Evolutionary conservation across 176 grass and related monocot species (phyloP).

Genomic region (Musa itinerans): DNA sequence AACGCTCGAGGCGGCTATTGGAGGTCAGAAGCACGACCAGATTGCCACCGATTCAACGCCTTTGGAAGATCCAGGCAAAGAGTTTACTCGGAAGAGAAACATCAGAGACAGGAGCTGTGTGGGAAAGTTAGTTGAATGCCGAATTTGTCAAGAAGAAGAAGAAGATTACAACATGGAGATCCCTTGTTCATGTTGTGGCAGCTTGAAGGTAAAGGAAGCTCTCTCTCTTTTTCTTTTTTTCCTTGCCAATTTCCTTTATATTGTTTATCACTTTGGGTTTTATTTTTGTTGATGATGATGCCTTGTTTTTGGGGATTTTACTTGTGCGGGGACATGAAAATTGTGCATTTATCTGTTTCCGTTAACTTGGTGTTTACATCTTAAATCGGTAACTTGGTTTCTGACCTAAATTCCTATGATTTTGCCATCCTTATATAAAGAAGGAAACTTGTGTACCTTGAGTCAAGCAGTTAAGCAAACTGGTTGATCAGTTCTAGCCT

Average conservation of each 20-base stretch:
- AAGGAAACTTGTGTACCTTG: no score
- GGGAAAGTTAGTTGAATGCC: slow-evolving; percentile 69
- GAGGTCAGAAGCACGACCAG: slow-evolving; percentile 27
- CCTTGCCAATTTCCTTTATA: neutral
- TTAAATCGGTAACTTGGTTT: no score
- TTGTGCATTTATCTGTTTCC: no score
- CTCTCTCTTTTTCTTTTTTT: neutral
- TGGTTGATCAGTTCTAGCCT: no score
- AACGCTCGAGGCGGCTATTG: slow-evolving; percentile 64
- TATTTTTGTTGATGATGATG: neutral
- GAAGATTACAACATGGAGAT: slow-evolving; percentile 71
- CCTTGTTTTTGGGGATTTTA: neutral
- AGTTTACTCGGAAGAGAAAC: slow-evolving; percentile 14
- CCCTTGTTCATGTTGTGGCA: slow-evolving; percentile 85
- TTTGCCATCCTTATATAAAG: no score
- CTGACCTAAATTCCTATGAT: no score
- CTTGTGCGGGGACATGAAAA: neutral
- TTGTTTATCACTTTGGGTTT: neutral
- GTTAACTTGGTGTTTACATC: no score
- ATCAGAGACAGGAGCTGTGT: slow-evolving; percentile 5
- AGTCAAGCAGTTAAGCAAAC: no score
- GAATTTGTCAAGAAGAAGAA: slow-evolving; percentile 96
- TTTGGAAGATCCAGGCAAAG: neutral
- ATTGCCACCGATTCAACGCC: slow-evolving; percentile 7
- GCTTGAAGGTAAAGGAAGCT: slow-evolving; percentile 53